phyloP scores from a whole-genome alignment of 192 early-diverging fungal genomes.

The Dimargaris cristalligena region DNA sequence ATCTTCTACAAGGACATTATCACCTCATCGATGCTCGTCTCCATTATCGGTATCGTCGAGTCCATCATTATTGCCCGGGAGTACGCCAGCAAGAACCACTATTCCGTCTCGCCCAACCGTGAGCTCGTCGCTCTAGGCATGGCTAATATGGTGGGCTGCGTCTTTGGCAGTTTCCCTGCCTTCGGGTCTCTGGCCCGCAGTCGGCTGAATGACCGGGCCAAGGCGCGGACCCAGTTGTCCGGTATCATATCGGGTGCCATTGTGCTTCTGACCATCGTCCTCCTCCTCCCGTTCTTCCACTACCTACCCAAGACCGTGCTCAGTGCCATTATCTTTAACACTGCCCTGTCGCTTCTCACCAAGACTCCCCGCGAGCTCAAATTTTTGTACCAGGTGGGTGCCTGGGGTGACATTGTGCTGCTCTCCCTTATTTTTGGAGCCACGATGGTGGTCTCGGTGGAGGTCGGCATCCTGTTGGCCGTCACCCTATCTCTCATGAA shows the following conservation, averaged over 20 bases:
- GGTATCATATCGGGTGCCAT: slow-evolving; percentile 64
- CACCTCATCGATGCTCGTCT: slow-evolving; percentile 71
- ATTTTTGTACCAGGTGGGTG: slow-evolving; percentile 62
- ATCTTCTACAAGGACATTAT: slow-evolving; percentile 48
- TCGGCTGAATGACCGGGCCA: slow-evolving; percentile 83
- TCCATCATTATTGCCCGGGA: slow-evolving; percentile 87
- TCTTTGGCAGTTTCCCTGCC: slow-evolving; percentile 61
- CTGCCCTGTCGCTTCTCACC: slow-evolving; percentile 61
- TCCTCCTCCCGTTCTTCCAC: slow-evolving; percentile 65
- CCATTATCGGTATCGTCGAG: slow-evolving; percentile 96
- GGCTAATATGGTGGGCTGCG: slow-evolving; percentile 66
- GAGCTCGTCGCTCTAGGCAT: slow-evolving; percentile 91
- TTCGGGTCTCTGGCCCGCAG: slow-evolving; percentile 86
- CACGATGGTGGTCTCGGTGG: slow-evolving; percentile 80
- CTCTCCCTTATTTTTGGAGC: slow-evolving; percentile 75
- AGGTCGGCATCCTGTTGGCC: slow-evolving; percentile 83
- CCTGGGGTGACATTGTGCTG: slow-evolving; percentile 70
- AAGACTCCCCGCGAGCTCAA: slow-evolving; percentile 54
- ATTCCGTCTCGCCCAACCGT: slow-evolving; percentile 82
- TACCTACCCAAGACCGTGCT: slow-evolving; percentile 72
- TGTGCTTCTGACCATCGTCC: slow-evolving; percentile 63
- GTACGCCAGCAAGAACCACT: slow-evolving; percentile 81
- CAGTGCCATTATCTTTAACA: slow-evolving; percentile 65
- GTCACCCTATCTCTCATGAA: slow-evolving; percentile 75
- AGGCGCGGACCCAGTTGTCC: slow-evolving; percentile 77